phyloP scores from a whole-genome alignment of 73 alveolate species.

The Blepharisma stoltei region DNA sequence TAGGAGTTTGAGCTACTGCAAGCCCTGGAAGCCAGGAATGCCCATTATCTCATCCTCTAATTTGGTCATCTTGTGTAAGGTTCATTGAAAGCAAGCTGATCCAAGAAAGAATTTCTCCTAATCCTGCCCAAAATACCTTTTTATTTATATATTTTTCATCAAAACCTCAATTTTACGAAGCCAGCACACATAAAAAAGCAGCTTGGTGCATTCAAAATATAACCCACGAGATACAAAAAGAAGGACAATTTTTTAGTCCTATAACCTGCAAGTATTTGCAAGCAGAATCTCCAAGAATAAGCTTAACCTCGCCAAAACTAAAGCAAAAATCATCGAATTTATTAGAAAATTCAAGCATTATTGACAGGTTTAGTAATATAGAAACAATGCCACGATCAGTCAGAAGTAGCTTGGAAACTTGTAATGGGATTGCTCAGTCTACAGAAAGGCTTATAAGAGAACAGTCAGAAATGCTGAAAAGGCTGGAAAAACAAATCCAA shows the following conservation, averaged over 20 bases:
- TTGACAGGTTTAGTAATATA: neutral
- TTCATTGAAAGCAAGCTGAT: constrained; percentile 7
- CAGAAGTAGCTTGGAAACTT: constrained; percentile 11
- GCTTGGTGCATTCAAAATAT: neutral
- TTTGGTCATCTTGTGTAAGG: constrained; percentile 28
- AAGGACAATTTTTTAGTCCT: neutral
- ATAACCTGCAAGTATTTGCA: neutral
- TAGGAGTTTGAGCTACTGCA: constrained; percentile 18
- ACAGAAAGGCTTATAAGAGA: constrained; percentile 1
- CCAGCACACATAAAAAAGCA: neutral
- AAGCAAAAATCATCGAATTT: neutral
- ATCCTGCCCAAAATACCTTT: constrained; percentile 9
- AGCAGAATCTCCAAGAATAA: too few relatives aligned
- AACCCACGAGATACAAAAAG: neutral
- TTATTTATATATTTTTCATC: constrained; percentile 28
- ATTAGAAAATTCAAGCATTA: neutral
- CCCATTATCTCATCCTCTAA: constrained; percentile 18
- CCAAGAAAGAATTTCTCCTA: constrained; percentile 30
- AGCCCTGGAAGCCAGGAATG: neutral
- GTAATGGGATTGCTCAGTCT: too few relatives aligned
- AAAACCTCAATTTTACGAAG: constrained; percentile 21
- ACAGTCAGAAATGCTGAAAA: neutral
- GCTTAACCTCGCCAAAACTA: too few relatives aligned
- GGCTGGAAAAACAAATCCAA: constrained; percentile 21
- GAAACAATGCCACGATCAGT: constrained; percentile 12